Conservation (phyloP, 2,329 filamentous ascomycete species). For the Rhynchosporium graminicola region DNA sequence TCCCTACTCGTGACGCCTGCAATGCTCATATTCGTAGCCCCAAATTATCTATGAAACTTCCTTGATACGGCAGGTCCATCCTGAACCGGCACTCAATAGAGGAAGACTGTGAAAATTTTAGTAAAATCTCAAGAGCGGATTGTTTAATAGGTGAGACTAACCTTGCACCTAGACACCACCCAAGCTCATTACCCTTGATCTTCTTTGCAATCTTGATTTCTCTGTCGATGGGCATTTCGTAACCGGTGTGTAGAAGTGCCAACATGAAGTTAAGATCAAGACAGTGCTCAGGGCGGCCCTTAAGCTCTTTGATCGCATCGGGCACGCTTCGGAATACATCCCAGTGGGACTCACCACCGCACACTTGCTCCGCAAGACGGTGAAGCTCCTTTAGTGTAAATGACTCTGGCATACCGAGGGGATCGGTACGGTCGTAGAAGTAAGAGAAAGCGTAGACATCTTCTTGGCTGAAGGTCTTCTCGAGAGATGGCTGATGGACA, state of each 20-base stretch:
- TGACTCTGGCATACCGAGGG: constrained; percentile 96
- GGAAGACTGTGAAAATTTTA: constrained; percentile 66
- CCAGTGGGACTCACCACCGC: constrained; percentile 76
- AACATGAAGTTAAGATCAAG: constrained; percentile 97
- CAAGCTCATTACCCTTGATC: constrained; percentile 94
- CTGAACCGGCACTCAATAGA: constrained; percentile 75
- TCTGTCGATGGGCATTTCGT: constrained; percentile 95
- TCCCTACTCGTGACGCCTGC: constrained; percentile 31
- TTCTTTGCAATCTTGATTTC: constrained; percentile 99
- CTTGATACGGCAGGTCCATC: constrained; percentile 86
- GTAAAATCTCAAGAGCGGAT: constrained; percentile 27
- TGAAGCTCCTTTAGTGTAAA: constrained; percentile 91
- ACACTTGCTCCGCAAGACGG: constrained; percentile 82
- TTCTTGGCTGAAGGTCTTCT: constrained; percentile 88
- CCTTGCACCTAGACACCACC: constrained; percentile 97
- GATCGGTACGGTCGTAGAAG: constrained; percentile 93
- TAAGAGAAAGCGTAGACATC: constrained; percentile 97
- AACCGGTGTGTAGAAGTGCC: constrained; percentile 87
- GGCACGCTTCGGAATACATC: constrained; percentile 75
- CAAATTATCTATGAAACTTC: constrained; percentile 61
- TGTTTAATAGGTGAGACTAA: constrained; percentile 49
- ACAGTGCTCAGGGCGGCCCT: constrained; percentile 84
- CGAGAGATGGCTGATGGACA: constrained; percentile 87
- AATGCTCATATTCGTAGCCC: constrained; percentile 28
- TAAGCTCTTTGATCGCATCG: constrained; percentile 77